A percentile compares a stretch with the other conserved stretches of the same genome.
These are phyloP conservation scores for Aspergillus baeticus DNA, from an alignment of 495 filamentous ascomycete species.

Conservation along the genomic window DNA sequence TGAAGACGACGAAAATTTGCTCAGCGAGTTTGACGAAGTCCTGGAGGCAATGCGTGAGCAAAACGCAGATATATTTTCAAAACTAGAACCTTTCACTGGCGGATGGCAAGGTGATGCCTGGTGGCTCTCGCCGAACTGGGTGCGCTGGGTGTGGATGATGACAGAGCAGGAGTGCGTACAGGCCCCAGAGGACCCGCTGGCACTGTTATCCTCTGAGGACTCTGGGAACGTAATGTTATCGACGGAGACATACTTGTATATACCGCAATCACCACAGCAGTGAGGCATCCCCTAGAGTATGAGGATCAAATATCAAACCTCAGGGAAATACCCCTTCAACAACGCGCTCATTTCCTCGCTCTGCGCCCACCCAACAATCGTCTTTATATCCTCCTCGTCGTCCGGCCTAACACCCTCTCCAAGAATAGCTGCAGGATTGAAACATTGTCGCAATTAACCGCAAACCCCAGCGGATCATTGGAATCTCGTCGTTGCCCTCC, in stretches of 20 bases:
- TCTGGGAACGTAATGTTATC: conserved; percentile 24
- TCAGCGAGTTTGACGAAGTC: conserved; percentile 24
- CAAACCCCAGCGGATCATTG: too few relatives aligned
- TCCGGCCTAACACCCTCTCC: too few relatives aligned
- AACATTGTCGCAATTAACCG: too few relatives aligned
- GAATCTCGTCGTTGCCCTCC: too few relatives aligned
- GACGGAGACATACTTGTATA: conserved; percentile 41
- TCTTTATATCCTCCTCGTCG: too few relatives aligned
- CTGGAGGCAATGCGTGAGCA: conserved; percentile 14
- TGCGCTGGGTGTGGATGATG: conserved; percentile 43
- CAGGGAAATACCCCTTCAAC: too few relatives aligned
- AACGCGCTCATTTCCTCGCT: too few relatives aligned
- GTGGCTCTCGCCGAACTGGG: conserved; percentile 43
- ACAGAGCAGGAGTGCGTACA: conserved; percentile 40
- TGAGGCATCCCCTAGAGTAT: background rate
- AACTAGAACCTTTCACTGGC: conserved; percentile 18
- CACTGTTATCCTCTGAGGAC: conserved; percentile 22
- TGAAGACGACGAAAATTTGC: conserved; percentile 27
- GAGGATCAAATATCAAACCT: conserved; percentile 13
- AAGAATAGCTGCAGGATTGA: too few relatives aligned
- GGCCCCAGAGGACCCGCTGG: conserved; percentile 37
- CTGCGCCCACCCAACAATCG: too few relatives aligned
- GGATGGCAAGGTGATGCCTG: conserved; percentile 23
- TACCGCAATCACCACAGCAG: conserved; percentile 22
- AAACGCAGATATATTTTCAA: conserved; percentile 10